phyloP scores from a whole-genome alignment of 2,329 filamentous ascomycete genomes.

The Fusarium euwallaceae region DNA sequence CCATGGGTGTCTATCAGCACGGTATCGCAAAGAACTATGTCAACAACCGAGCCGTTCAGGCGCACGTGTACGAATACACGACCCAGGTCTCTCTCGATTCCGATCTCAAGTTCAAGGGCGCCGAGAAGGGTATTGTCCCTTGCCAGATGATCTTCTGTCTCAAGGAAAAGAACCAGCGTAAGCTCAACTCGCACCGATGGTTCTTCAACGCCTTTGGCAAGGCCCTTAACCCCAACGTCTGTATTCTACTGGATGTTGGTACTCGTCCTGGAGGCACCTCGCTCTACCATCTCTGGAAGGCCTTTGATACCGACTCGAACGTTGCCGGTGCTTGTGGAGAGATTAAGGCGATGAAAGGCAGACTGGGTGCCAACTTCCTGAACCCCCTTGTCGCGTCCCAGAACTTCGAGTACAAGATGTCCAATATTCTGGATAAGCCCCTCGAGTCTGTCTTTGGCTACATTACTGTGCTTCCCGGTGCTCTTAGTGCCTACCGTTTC shows the following conservation, averaged over 20 bases:
- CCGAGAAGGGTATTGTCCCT: slow-evolving; percentile 98
- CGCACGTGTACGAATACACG: slow-evolving; percentile 98
- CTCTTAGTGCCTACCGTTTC: slow-evolving; percentile 94
- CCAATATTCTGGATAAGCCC: slow-evolving; percentile 97
- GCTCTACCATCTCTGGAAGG: slow-evolving; percentile 99
- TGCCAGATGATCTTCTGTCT: slow-evolving; percentile 99
- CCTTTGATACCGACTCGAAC: slow-evolving; percentile 97
- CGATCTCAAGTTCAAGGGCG: slow-evolving; percentile 98
- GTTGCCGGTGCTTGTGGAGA: slow-evolving; percentile 97
- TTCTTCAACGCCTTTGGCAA: slow-evolving; percentile 99
- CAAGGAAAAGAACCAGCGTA: slow-evolving; percentile 97
- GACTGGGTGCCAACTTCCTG: slow-evolving; percentile 82
- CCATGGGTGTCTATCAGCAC: slow-evolving; percentile 98
- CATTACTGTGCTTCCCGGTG: slow-evolving; percentile 95
- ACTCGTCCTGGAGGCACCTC: slow-evolving; percentile 90
- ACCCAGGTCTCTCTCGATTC: slow-evolving; percentile 97
- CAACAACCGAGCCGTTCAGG: slow-evolving; percentile 94
- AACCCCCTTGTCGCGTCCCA: slow-evolving; percentile 97
- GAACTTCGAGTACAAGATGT: slow-evolving; percentile 99
- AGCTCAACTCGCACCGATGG: slow-evolving; percentile 98
- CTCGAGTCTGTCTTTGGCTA: slow-evolving; percentile 98
- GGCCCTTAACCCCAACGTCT: slow-evolving; percentile 94
- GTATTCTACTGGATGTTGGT: slow-evolving; percentile 95
- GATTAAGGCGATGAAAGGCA: slow-evolving; percentile 97
- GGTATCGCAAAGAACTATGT: slow-evolving; percentile 99